phyloP scores from a whole-genome alignment of 163 green algal species.

The Scenedesmus sp. region DNA sequence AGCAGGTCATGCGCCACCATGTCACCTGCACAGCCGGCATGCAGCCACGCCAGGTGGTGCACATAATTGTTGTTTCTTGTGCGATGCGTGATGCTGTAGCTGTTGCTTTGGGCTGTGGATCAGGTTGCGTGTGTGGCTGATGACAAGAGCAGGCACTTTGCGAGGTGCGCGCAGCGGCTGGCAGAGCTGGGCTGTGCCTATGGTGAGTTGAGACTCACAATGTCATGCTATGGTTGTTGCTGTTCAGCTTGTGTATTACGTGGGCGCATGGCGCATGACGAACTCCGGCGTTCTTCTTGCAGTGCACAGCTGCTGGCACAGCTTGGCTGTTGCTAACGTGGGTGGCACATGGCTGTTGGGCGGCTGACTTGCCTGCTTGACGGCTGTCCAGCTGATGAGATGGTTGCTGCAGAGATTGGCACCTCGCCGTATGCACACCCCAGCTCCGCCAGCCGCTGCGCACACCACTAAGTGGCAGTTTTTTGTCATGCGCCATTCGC shows the following conservation, averaged over 20 bases:
- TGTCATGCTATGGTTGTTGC: too few relatives aligned
- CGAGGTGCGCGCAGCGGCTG: conserved; percentile 90
- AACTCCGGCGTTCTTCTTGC: not conserved
- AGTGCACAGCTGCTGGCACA: conserved; percentile 90
- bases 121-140: conserved; percentile 88
- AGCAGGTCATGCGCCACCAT: conserved; percentile 93
- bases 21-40: conserved; percentile 66
- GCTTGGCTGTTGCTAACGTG: conserved; percentile 80
- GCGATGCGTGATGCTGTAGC: too few relatives aligned
- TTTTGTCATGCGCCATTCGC: too few relatives aligned
- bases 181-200: conserved; percentile 82
- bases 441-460: conserved; percentile 90
- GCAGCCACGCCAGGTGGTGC: conserved; percentile 52
- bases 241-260: too few relatives aligned
- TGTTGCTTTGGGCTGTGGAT: too few relatives aligned
- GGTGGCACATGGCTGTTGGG: conserved; percentile 40
- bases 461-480: conserved; percentile 56
- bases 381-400: too few relatives aligned
- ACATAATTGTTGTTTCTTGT: conserved; percentile 23
- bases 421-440: conserved; percentile 74
- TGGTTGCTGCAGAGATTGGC: too few relatives aligned
- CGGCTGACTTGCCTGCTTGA: too few relatives aligned
- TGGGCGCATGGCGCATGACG: not conserved
- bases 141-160: conserved; percentile 92
- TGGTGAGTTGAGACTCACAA: conserved; percentile 61